Evolutionary conservation across 225 moss, liverwort and hornwort genomes (phyloP).

Genomic region (Bryoerythrophyllum caledonicum): DNA sequence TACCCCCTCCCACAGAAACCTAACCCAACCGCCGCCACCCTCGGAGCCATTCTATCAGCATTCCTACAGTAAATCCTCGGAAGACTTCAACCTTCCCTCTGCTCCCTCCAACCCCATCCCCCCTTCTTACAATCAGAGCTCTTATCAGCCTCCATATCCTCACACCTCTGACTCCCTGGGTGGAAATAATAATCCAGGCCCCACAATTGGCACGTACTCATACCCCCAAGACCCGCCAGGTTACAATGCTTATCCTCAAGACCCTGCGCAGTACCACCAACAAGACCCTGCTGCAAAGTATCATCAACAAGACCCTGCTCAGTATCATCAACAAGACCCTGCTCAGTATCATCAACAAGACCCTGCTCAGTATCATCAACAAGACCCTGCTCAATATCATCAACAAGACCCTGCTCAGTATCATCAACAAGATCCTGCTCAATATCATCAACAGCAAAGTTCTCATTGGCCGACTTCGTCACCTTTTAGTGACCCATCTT

Average conservation of each 20-base stretch:
- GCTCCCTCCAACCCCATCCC: constrained; percentile 82
- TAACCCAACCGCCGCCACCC: constrained; percentile 45
- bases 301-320: constrained; percentile 34
- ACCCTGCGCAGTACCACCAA: constrained; percentile 49
- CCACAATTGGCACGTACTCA: constrained; percentile 43
- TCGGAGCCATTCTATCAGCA: constrained; percentile 45
- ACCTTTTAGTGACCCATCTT: constrained; percentile 37
- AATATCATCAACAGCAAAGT: constrained; percentile 47
- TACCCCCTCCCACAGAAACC: constrained; percentile 40
- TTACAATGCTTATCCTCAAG: constrained; percentile 27
- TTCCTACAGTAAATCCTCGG: constrained; percentile 51
- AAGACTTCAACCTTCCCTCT: constrained; percentile 78
- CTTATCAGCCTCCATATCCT: constrained; percentile 38
- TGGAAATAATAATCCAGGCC: constrained; percentile 24
- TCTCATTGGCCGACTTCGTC: constrained; percentile 46
- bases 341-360: too few relatives aligned
- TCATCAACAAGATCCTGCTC: constrained; percentile 35
- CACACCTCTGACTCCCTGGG: constrained; percentile 43
- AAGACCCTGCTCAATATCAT: constrained; percentile 50
- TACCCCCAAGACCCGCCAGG: constrained; percentile 59
- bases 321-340: constrained; percentile 39
- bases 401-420: constrained; percentile 40
- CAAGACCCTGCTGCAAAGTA: constrained; percentile 25
- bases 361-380: constrained; percentile 20
- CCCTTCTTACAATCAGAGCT: constrained; percentile 57